Evolutionary conservation across 129 eudicot species (phyloP), one percentile per base, ranked within the genome.

Genomic region (Flaveria bidentis): DNA sequence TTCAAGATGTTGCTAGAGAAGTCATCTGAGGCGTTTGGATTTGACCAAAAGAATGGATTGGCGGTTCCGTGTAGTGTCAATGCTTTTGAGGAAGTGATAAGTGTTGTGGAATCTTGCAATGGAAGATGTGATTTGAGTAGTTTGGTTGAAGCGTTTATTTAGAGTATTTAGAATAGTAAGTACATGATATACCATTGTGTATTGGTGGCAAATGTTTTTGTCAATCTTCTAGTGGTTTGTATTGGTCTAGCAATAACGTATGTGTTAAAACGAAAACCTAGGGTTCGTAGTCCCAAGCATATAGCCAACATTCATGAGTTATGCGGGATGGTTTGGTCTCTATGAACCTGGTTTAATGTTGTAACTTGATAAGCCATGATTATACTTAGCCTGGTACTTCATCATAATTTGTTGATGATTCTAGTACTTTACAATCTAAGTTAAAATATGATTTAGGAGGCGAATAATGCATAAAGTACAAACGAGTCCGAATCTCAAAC

Each of bases 1-100:
- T 90, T 93, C 88, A 90, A 84, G 84, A 93, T 93, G 71, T 60
- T 93, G 90, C 61, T 93, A 3, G 96, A 93, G 41, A 93, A 93
- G 83, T 92, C 96, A 1, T 86, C 76, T 10, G 75, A 90, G 14
- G 98, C 87, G 79, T 90, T 88, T 42, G 94, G 96, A 18, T 93
- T 90, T 28, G 76, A 80, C 44, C 92, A 88, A 52, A 86, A 72
- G 75, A 80, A 74, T 57, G 95, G 96, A n/a, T 84, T 93, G 44
- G 87, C 84, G 56, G 86, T 93, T 26, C 96, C 98, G 1, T 93
- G 96, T 72, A 85, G 88, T 60, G 98, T 86, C 60, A 11, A 76
- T 45, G 87, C 90, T 25, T 93, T 93, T 53, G 87, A 74, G 71
- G 96, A 88, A 52, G 95, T 90, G 62, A 71, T 83, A 33, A 85